These are phyloP conservation scores for Termitomyces titanicus DNA, from an alignment of 768 basidiomycete genomes.

Conservation along the genomic window DNA sequence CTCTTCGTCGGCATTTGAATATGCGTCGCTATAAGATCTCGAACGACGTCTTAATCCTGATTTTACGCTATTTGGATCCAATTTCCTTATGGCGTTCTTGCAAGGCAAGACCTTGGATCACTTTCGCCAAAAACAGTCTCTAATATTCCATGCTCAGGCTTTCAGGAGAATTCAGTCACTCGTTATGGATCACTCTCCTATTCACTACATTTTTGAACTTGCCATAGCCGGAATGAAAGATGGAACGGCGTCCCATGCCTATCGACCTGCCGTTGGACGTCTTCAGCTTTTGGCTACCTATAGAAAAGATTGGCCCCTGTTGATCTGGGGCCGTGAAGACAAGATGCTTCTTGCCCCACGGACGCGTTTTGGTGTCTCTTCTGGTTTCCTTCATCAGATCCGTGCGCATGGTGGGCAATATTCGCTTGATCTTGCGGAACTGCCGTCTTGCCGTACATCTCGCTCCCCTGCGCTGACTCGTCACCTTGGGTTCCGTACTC, in stretches of 20 bases:
- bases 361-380: slow-evolving; percentile 37
- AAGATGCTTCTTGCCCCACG: slow-evolving; percentile 36
- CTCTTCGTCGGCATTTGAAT: slow-evolving; percentile 40
- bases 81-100: slow-evolving; percentile 42
- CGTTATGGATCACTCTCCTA: slow-evolving; percentile 42
- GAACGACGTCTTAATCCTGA: slow-evolving; percentile 47
- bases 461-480: slow-evolving; percentile 40
- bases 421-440: slow-evolving; percentile 41
- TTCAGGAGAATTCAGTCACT: slow-evolving; percentile 42
- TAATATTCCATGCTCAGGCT: slow-evolving; percentile 28
- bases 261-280: slow-evolving; percentile 35
- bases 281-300: slow-evolving; percentile 43
- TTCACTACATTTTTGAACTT: slow-evolving; percentile 49
- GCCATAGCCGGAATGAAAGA: slow-evolving; percentile 49
- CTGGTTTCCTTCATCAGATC: slow-evolving; percentile 44
- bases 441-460: slow-evolving; percentile 45
- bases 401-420: slow-evolving; percentile 34
- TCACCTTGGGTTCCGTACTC: slow-evolving; percentile 41
- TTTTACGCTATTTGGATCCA: slow-evolving; percentile 48
- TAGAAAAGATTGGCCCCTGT: slow-evolving; percentile 45
- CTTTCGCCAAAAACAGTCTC: background rate
- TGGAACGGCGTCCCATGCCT: slow-evolving; percentile 37
- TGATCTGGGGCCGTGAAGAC: slow-evolving; percentile 45
- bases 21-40: slow-evolving; percentile 46
- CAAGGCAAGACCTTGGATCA: slow-evolving; percentile 30